These are phyloP conservation scores for Cutaneotrichosporon dermatis DNA, from an alignment of 1,284 basidiomycete species.

Conservation along the genomic window DNA sequence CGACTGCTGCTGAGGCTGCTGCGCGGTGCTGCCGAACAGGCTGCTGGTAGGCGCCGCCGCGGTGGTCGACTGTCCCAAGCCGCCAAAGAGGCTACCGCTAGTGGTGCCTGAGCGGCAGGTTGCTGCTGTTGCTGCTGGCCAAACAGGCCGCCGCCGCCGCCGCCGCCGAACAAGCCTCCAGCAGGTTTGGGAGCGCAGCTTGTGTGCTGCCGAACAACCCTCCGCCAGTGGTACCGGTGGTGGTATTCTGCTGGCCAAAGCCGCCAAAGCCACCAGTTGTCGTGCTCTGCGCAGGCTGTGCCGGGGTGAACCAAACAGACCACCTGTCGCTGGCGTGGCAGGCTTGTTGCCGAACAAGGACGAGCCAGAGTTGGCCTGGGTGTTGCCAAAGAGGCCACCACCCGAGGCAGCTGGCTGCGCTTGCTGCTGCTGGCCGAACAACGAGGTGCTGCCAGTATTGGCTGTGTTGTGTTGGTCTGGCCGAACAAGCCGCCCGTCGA, in stretches of 20 bases:
- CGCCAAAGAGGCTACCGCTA: conserved; percentile 18
- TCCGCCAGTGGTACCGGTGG: conserved; percentile 11
- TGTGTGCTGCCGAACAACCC: conserved; percentile 19
- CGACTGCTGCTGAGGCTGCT: conserved; percentile 13
- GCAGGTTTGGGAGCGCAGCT: conserved; percentile 9
- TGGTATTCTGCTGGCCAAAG: conserved; percentile 24
- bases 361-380: conserved; percentile 37
- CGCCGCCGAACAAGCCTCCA: conserved; percentile 20
- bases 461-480: conserved; percentile 11
- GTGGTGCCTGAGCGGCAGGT: conserved; percentile 10
- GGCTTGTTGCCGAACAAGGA: conserved; percentile 51
- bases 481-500: conserved; percentile 27
- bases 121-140: conserved; percentile 42
- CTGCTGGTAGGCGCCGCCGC: conserved; percentile 15
- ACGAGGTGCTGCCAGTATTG: conserved; percentile 33
- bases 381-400: conserved; percentile 50
- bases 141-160: conserved; percentile 22
- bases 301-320: conserved; percentile 32
- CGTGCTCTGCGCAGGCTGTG: conserved; percentile 8
- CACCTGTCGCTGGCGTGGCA: conserved; percentile 11
- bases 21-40: conserved; percentile 27
- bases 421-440: conserved; percentile 53
- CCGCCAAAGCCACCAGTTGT: conserved; percentile 13
- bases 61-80: conserved; percentile 8
- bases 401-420: conserved; percentile 1